Evolutionary conservation across 169 alveolate species (phyloP).

Genomic region (Plasmodium adleri): DNA sequence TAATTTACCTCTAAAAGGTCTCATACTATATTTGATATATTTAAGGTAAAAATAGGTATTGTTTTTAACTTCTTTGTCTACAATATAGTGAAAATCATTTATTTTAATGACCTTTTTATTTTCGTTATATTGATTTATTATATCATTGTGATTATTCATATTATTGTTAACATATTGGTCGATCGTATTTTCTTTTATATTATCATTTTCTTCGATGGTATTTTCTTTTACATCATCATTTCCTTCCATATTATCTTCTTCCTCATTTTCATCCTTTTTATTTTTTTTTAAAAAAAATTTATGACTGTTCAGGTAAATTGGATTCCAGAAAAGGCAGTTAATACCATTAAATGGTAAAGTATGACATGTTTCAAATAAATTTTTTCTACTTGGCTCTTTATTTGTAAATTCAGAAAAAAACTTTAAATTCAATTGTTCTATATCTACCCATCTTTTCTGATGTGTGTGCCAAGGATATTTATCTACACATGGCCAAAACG

Average conservation of each 20-base stretch:
- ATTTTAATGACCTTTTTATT: conserved; percentile 74
- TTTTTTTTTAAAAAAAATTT: conserved; percentile 27
- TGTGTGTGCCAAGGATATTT: conserved; percentile 88
- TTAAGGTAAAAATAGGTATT: conserved; percentile 14
- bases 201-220: background rate
- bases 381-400: conserved; percentile 60
- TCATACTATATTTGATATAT: conserved; percentile 32
- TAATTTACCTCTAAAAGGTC: conserved; percentile 85
- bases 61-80: conserved; percentile 63
- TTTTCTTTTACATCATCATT: conserved; percentile 31
- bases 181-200: background rate
- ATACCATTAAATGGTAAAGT: conserved; percentile 86
- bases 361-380: conserved; percentile 83
- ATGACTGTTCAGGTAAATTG: conserved; percentile 34
- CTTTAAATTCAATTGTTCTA: conserved; percentile 75
- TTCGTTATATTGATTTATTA: conserved; percentile 44
- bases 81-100: conserved; percentile 57
- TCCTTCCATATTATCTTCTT: conserved; percentile 5
- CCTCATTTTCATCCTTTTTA: conserved; percentile 16
- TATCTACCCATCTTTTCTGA: conserved; percentile 81
- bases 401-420: conserved; percentile 81
- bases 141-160: conserved; percentile 9
- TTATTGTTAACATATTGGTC: background rate
- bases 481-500: conserved; percentile 85
- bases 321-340: conserved; percentile 80